These are phyloP conservation scores for Lepidium didymum DNA, from an alignment of 345 rosid genomes.

Conservation along the genomic window DNA sequence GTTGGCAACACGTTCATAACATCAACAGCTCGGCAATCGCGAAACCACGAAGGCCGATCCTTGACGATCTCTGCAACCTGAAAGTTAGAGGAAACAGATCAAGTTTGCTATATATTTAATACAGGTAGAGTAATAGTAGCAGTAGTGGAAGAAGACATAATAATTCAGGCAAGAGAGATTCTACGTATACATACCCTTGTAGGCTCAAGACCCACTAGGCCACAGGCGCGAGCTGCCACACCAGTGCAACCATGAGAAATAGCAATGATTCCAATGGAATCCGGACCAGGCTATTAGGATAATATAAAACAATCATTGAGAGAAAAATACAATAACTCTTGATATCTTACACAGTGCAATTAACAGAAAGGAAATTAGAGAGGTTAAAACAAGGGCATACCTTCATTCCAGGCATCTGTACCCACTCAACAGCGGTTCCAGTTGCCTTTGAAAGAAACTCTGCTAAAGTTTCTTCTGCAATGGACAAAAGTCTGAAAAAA, in stretches of 20 bases:
- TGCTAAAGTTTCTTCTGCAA: slow-evolving; percentile 99
- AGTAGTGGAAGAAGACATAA: too few species aligned
- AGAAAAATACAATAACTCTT: background rate
- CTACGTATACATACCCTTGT: slow-evolving; percentile 68
- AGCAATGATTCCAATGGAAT: slow-evolving; percentile 99
- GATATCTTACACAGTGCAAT: background rate
- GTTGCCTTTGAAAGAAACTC: slow-evolving; percentile 99
- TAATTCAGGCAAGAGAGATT: background rate
- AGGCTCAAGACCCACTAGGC: slow-evolving; percentile 99
- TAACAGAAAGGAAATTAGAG: background rate
- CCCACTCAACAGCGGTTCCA: slow-evolving; percentile 99
- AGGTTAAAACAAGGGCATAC: slow-evolving; percentile 28
- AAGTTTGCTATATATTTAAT: background rate
- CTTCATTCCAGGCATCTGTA: slow-evolving; percentile 99
- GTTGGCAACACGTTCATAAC: slow-evolving; percentile 96
- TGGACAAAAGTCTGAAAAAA: slow-evolving; percentile 87
- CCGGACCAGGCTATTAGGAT: slow-evolving; percentile 98
- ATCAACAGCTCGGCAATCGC: slow-evolving; percentile 99
- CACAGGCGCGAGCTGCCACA: slow-evolving; percentile 99
- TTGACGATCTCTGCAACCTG: slow-evolving; percentile 99
- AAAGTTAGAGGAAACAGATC: background rate
- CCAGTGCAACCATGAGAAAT: slow-evolving; percentile 99
- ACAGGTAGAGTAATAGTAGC: background rate
- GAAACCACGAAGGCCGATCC: slow-evolving; percentile 97
- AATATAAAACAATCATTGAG: background rate